Conservation (phyloP, 1,284 basidiomycete species). For the Porogramme epimiltina region DNA sequence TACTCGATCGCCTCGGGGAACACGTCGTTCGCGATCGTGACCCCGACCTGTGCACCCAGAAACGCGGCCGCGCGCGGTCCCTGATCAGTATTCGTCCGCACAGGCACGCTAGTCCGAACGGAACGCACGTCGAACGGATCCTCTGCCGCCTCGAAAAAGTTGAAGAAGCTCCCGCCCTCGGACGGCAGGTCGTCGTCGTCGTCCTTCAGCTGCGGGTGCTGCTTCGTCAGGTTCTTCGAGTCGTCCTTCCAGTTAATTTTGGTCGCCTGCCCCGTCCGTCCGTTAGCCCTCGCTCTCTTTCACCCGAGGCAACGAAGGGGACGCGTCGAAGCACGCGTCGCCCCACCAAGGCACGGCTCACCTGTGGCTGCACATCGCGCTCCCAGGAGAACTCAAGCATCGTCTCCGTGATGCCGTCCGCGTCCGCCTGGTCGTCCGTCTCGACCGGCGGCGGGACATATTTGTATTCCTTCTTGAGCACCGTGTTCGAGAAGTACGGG, state of each 20-base stretch:
- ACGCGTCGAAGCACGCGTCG: not conserved
- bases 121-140: slow-evolving; percentile 70
- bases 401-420: slow-evolving; percentile 69
- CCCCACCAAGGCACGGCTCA: slow-evolving; percentile 38
- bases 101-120: slow-evolving; percentile 1
- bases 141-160: slow-evolving; percentile 72
- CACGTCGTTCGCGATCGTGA: slow-evolving; percentile 71
- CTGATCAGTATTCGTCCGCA: not conserved
- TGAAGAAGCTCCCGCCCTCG: slow-evolving; percentile 86
- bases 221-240: slow-evolving; percentile 73
- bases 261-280: slow-evolving; percentile 42
- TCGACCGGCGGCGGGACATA: slow-evolving; percentile 58
- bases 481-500: slow-evolving; percentile 73
- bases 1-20: slow-evolving; percentile 79
- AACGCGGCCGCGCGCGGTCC: slow-evolving; percentile 9
- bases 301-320: not conserved
- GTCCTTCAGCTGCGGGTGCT: slow-evolving; percentile 68
- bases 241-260: slow-evolving; percentile 85
- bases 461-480: slow-evolving; percentile 81
- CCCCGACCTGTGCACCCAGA: slow-evolving; percentile 55
- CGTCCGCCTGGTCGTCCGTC: slow-evolving; percentile 60
- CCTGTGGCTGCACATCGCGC: slow-evolving; percentile 65
- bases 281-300: not conserved
- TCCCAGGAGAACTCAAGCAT: slow-evolving; percentile 82
- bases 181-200: slow-evolving; percentile 56